Evolutionary conservation across 2,329 filamentous ascomycete species (phyloP).

Genomic region (Aspergillus flavus): DNA sequence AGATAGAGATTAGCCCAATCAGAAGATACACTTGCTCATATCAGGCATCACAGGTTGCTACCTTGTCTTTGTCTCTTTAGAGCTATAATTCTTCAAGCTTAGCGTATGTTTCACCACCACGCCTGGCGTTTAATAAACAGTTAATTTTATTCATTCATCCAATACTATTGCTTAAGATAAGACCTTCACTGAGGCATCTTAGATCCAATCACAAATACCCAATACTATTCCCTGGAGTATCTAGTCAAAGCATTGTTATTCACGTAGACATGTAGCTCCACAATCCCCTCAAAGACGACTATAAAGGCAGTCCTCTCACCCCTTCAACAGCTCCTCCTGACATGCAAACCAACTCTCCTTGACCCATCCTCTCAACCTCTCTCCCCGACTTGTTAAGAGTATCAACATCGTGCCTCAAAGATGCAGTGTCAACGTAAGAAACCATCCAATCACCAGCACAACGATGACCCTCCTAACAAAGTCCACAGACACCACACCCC

Average conservation of each 20-base stretch:
- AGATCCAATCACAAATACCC: background rate
- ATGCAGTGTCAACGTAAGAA: background rate
- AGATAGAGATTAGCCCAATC: background rate
- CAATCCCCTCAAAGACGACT: background rate
- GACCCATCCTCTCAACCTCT: background rate
- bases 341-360: background rate
- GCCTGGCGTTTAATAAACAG: background rate
- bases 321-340: background rate
- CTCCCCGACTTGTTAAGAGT: background rate
- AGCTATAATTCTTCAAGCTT: background rate
- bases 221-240: background rate
- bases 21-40: background rate
- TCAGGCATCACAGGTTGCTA: background rate
- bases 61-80: background rate
- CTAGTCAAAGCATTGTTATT: background rate
- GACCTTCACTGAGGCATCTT: background rate
- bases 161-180: background rate
- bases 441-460: background rate
- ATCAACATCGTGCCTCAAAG: background rate
- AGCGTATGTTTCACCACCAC: background rate
- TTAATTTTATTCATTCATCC: background rate
- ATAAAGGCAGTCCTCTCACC: background rate
- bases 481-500: slow-evolving; percentile 12
- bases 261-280: background rate
- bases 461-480: slow-evolving; percentile 6